These are phyloP conservation scores for Dendrobium catenatum DNA, from an alignment of 106 monocot species.

Conservation along the genomic window DNA sequence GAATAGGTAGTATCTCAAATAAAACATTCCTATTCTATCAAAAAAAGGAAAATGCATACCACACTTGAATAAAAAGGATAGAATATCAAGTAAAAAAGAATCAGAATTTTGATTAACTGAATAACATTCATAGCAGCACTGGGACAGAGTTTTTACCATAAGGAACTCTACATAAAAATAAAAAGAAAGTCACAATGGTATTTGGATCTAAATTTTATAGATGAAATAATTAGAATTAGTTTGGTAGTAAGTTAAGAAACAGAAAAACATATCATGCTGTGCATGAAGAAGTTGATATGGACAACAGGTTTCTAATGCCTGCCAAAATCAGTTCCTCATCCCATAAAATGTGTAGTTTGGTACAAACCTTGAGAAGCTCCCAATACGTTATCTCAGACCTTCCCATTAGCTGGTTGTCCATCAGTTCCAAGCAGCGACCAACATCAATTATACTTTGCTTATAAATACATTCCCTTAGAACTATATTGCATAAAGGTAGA, in stretches of 20 bases:
- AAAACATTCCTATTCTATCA: too few relatives aligned
- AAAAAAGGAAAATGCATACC: neutral
- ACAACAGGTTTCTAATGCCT: neutral
- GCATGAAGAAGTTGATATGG: neutral
- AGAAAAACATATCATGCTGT: neutral
- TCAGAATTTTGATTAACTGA: neutral
- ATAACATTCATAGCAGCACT: neutral
- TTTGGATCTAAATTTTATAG: neutral
- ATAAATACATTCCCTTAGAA: constrained; percentile 44
- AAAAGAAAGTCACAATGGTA: neutral
- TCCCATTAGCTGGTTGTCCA: constrained; percentile 53
- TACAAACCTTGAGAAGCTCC: constrained; percentile 79
- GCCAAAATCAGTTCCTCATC: neutral
- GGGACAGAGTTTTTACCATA: neutral
- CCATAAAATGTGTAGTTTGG: neutral
- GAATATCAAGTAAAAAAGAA: neutral
- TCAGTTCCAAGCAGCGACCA: constrained; percentile 53
- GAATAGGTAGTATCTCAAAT: too few relatives aligned
- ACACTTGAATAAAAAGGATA: neutral
- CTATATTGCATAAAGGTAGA: constrained; percentile 52
- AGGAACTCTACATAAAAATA: neutral
- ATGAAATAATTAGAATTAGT: neutral
- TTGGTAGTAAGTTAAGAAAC: neutral
- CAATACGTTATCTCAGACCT: constrained; percentile 92
- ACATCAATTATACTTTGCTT: constrained; percentile 27